Base-by-base conservation (phyloP, 169 alveolate genomes). In the Miamiensis avidus region DNA sequence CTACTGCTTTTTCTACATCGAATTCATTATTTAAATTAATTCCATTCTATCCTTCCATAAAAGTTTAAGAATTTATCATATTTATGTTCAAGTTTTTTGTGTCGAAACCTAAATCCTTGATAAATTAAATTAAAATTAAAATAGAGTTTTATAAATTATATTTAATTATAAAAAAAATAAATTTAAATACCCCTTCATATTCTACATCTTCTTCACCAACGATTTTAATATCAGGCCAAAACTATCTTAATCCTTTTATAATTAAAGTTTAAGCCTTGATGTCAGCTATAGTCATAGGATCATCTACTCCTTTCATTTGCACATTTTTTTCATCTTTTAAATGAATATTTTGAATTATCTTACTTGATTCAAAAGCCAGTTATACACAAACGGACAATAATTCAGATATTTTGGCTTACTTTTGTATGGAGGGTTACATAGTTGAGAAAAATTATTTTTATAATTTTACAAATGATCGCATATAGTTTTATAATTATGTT, bases 1-100 rank as follows among this genome's bases (percentile, higher is more conserved):
- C 91, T 29, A 77, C 83, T 28, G 90, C 87, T 31, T 89, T 84
- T 30, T 81, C 78, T 26, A 85, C 78, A 31, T 85, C 83, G 79
- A 88, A 88, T 34, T 74, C 29, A 1, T 84, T 65, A 29, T 72
- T 72, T 30, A 34, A 33, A 16, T n/a, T n/a, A n/a, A n/a, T n/a
- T n/a, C n/a, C n/a, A n/a, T n/a, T n/a, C n/a, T 75, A 27, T 31
- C 33, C 26, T 33, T 64, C 73, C 0, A 31, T 20, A 27, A 49
- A 64, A 29, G 65, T 69, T 34, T 69, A 73, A 33, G 83, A 76
- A 25, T 73, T 73, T n/a, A 75, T 81, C 75, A 83, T 74, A 29
- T 86, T 72, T 30, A 29, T 74, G 34, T 87, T 81, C 25, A 87
- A 73, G 15, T 64, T 69, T 29, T 82, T 72, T 25, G 72, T 28